Percentiles rank a stretch among this genome's conserved stretches.
Evolutionary conservation across 495 filamentous ascomycete genomes (phyloP).

Genomic region (Immersiella caudata): DNA sequence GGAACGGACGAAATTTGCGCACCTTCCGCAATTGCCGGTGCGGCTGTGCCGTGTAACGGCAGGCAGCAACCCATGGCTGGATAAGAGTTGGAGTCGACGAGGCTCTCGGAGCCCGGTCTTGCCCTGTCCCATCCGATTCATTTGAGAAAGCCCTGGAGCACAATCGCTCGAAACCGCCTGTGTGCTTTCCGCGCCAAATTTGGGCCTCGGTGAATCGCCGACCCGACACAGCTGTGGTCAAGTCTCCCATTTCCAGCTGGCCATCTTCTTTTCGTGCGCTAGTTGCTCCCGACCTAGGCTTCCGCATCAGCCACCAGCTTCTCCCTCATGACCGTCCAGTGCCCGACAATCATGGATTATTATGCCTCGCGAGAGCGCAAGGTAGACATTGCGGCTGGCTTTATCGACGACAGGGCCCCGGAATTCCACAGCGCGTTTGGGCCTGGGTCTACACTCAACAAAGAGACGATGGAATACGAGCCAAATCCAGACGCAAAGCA

Average conservation of each 20-base stretch:
- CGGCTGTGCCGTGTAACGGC: background rate
- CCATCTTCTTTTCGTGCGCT: background rate
- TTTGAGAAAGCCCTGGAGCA: background rate
- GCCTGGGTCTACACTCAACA: conserved; percentile 19
- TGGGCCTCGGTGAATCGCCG: background rate
- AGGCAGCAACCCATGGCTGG: background rate
- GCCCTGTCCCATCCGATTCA: background rate
- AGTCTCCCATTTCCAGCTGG: background rate
- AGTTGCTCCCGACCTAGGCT: background rate
- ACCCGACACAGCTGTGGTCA: background rate
- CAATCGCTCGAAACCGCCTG: background rate
- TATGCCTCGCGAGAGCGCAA: background rate
- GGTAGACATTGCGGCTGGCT: conserved; percentile 11
- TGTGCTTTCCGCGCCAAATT: background rate
- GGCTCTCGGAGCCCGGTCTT: background rate
- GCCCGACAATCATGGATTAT: background rate
- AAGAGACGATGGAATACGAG: conserved; percentile 24
- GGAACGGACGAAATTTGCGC: background rate
- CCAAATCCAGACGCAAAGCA: background rate
- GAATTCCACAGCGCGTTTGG: conserved; percentile 23
- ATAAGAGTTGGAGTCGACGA: background rate
- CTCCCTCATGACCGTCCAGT: background rate
- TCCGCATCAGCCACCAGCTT: background rate
- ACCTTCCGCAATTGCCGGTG: conserved; percentile 1
- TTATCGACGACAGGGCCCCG: conserved; percentile 20